phyloP scores from a whole-genome alignment of 108 stramenopile species.

The Mediolabrus comicus region DNA sequence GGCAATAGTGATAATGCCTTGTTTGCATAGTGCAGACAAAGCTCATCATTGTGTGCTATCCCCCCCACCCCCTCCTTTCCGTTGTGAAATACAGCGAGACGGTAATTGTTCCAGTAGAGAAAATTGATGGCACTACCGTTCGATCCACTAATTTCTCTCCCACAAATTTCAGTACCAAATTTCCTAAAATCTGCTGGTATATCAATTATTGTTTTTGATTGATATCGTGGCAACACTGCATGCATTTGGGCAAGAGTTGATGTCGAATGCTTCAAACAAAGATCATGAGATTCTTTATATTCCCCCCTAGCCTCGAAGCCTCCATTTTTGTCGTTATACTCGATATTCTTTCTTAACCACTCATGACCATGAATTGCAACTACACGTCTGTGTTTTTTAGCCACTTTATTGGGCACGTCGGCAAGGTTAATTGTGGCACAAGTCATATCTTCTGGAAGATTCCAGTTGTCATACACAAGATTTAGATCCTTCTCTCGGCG shows the following conservation, averaged over 20 bases:
- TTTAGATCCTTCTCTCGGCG: constrained; percentile 4
- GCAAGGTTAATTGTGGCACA: background rate
- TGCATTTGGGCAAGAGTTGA: background rate
- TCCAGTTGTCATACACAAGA: background rate
- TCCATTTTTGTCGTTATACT: background rate
- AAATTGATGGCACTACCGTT: background rate
- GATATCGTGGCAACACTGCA: background rate
- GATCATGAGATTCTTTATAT: background rate
- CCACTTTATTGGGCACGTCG: background rate
- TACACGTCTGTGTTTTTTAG: background rate
- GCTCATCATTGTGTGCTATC: background rate
- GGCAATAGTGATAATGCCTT: constrained; percentile 2
- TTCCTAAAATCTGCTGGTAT: background rate
- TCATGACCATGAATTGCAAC: background rate
- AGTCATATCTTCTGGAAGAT: background rate
- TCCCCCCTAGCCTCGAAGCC: background rate
- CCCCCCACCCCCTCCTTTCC: background rate
- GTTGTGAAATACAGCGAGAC: background rate
- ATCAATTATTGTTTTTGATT: background rate
- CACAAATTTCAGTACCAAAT: background rate
- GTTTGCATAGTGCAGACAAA: background rate
- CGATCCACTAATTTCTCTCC: background rate
- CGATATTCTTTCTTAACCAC: background rate
- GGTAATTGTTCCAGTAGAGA: background rate
- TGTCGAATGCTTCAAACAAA: background rate